phyloP scores from a whole-genome alignment of 495 filamentous ascomycete species.

The Xylaria scruposa region DNA sequence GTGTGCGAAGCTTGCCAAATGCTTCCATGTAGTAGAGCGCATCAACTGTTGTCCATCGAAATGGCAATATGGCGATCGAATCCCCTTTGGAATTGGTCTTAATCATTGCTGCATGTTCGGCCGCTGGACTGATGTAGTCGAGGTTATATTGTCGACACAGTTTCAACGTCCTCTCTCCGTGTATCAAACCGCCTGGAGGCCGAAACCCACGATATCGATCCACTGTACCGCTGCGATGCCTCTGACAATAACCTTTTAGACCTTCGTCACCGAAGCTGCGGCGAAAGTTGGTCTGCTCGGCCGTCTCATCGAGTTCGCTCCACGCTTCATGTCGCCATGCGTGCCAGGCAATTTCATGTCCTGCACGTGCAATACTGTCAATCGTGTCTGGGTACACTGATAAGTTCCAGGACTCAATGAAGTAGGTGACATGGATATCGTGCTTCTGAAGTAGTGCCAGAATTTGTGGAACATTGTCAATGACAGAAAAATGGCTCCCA shows the following conservation, averaged over 20 bases:
- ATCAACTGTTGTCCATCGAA: conserved; percentile 44
- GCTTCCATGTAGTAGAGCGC: conserved; percentile 49
- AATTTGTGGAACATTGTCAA: conserved; percentile 38
- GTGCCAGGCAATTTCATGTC: conserved; percentile 47
- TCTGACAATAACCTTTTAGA: neutral
- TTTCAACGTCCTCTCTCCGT: conserved; percentile 34
- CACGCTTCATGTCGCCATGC: conserved; percentile 45
- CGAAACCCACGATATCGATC: conserved; percentile 39
- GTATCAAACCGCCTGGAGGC: conserved; percentile 41
- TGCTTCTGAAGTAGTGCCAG: conserved; percentile 37
- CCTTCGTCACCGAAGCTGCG: neutral
- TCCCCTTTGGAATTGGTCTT: conserved; percentile 23
- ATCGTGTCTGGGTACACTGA: conserved; percentile 38
- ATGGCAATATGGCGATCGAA: conserved; percentile 41
- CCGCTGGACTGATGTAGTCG: conserved; percentile 32
- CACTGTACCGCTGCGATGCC: conserved; percentile 12
- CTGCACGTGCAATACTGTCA: conserved; percentile 20
- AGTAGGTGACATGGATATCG: conserved; percentile 42
- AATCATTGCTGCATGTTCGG: neutral
- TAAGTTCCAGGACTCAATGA: conserved; percentile 46
- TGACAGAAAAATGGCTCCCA: conserved; percentile 28
- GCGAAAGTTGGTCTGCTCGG: neutral
- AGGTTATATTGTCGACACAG: conserved; percentile 33
- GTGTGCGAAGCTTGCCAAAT: conserved; percentile 32
- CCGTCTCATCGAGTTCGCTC: conserved; percentile 28